Base-by-base conservation (phyloP, 352 stramenopile genomes). In the Phytophthora nicotianae region DNA sequence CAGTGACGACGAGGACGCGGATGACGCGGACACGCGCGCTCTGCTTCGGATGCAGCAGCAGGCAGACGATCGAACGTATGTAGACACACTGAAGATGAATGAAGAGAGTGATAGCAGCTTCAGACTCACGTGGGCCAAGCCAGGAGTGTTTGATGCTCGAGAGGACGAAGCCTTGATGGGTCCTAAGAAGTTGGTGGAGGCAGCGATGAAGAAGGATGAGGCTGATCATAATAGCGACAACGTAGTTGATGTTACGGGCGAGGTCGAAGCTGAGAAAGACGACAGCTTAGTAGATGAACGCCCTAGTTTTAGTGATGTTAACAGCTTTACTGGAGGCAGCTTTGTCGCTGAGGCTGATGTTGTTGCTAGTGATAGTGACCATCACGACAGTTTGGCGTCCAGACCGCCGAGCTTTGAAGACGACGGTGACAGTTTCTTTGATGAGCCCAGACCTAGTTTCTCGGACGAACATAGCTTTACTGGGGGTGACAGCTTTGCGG, bases 11-110 rank as follows among this genome's bases (percentile, higher is more conserved):
- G 59, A 70, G 38, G 66, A 76, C 45, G 66, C 71, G 49, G 64
- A 81, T 32, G 62, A 75, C 41, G 70, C 67, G 26, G 62, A 73
- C 17, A 52, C 52, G 16, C 21, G 59, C 5, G 57, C 41, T 7
- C 19, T 82, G 27, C 40, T 65, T 41, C 62, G 73, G 35, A 85
- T 85, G 73, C 73, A 82, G 50, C 61, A 72, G 49, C 72, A 86
- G 40, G 75, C 72, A 5, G 77, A 86, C 57, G 77, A 86, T 59
- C 69, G 77, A 58, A 49, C 53, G 29, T 83, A 77, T 62, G 51
- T 77, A 19, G 57, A 75, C 45, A 68, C 65, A 52, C 72, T 82
- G 58, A 62, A 57, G 40, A 52, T 77, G 57, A 26, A 20, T 9
- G 41, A 55, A n/a, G 27, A 47, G 11, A 56, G 46, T 5, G 42